These are phyloP conservation scores for Talaromyces sp. DNA, from an alignment of 2,329 filamentous ascomycete species.

Conservation along the genomic window DNA sequence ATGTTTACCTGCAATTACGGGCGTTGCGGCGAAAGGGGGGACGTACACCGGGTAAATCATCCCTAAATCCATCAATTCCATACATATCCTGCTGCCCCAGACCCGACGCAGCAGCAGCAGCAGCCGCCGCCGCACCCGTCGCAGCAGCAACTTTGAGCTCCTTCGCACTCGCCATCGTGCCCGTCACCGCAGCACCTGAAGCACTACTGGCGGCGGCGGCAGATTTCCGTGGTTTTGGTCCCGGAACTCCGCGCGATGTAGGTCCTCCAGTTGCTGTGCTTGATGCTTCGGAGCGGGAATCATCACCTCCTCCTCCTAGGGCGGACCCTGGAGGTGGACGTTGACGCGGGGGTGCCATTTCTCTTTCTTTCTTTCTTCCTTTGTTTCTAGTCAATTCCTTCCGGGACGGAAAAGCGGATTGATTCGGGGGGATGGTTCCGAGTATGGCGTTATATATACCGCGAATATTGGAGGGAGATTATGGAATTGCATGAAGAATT, in stretches of 20 bases:
- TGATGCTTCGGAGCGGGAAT: constrained; percentile 50
- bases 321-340: constrained; percentile 24
- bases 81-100: background rate
- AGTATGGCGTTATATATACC: background rate
- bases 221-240: constrained; percentile 35
- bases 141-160: constrained; percentile 27
- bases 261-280: constrained; percentile 39
- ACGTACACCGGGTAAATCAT: constrained; percentile 20
- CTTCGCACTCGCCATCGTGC: constrained; percentile 21
- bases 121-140: constrained; percentile 15
- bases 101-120: constrained; percentile 8
- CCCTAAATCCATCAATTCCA: constrained; percentile 2
- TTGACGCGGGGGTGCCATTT: constrained; percentile 49
- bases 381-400: background rate
- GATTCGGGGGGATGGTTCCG: background rate
- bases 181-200: background rate
- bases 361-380: constrained; percentile 8
- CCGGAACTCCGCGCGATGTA: constrained; percentile 25
- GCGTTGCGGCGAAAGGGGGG: no score
- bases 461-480: background rate
- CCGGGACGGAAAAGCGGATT: background rate
- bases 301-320: constrained; percentile 38
- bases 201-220: constrained; percentile 15
- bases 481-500: no score
- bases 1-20: no score